These are phyloP conservation scores for Penicillium lagena DNA, from an alignment of 495 filamentous ascomycete genomes.

Conservation along the genomic window DNA sequence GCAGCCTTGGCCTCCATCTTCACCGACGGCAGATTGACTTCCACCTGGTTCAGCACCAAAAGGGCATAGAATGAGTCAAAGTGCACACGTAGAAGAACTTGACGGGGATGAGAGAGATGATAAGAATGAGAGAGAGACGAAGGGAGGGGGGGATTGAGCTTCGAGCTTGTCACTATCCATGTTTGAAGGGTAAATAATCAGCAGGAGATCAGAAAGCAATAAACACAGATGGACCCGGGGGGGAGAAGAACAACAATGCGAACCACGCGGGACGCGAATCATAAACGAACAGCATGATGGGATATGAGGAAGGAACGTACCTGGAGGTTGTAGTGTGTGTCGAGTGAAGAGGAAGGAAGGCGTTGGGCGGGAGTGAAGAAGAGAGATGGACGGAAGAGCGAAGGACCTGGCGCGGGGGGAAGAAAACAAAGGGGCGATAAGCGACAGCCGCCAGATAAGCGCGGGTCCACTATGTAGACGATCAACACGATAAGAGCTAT, in stretches of 20 bases:
- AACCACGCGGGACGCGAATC: no score
- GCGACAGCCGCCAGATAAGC: slow-evolving; percentile 20
- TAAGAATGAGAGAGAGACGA: not conserved
- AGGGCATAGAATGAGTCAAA: slow-evolving; percentile 10
- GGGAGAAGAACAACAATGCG: no score
- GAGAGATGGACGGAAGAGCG: slow-evolving; percentile 13
- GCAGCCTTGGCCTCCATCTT: slow-evolving; percentile 41
- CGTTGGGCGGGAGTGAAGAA: slow-evolving; percentile 15
- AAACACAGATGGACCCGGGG: no score
- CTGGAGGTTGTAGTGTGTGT: not conserved
- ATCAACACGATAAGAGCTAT: no score
- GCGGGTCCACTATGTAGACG: not conserved
- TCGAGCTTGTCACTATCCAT: not conserved
- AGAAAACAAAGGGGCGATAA: slow-evolving; percentile 28
- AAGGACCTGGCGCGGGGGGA: not conserved
- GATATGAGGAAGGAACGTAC: not conserved
- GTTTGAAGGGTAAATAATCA: not conserved
- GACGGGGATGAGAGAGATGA: not conserved
- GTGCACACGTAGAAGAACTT: slow-evolving; percentile 1
- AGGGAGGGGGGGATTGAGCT: not conserved
- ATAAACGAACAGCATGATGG: not conserved
- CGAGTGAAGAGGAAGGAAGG: not conserved
- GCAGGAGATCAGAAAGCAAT: no score
- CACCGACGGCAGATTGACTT: slow-evolving; percentile 3
- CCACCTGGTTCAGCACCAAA: slow-evolving; percentile 4